Evolutionary conservation across 2,329 filamentous ascomycete species (phyloP), one percentile per base, ranked within the genome.

Genomic region (Sarocladium strictum): DNA sequence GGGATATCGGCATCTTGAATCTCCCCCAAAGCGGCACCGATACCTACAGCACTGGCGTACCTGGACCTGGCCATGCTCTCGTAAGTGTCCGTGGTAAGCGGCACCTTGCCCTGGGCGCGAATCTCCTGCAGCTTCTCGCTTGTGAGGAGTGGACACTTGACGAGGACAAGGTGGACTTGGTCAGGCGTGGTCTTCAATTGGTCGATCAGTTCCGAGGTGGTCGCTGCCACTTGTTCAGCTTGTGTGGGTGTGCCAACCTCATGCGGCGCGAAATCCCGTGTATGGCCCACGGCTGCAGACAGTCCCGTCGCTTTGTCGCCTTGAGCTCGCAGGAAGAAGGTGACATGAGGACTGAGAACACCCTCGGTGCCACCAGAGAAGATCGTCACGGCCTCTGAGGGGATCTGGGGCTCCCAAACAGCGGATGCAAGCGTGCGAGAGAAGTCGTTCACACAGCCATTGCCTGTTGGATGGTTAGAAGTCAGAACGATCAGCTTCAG

Each of bases 301-400:
- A 55, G 32, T 2, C 54, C 54, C 2, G 54, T 55, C 37, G 27
- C 47, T 10, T 17, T 17, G 24, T 37, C 37, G 37, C 15, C 54
- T 3, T 21, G 9, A 21, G 45, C 40, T 35, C 50, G 49, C 26
- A 55, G 49, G 19, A 55, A 55, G n/a, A 55, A 55, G 24, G 54
- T 55, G 26, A 55, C 49, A 33, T 55, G 54, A 47, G 54, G 54
- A 38, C 54, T 55, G 29, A 55, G 37, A 7, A 55, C 49, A 7
- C 54, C 54, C 27, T 55, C 54, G 12, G 54, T 55, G 29, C 54
- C 54, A 37, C 54, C 54, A 26, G 54, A 55, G 49, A 55, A 55
- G 12, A 55, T 52, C 12, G 54, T 55, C 26, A 55, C 54, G 11
- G 54, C 54, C 11, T 55, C 54, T 14, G 54, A 38, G 12, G 54